Conservation (phyloP, 306 rosid species). For the Citrullus amarus region DNA sequence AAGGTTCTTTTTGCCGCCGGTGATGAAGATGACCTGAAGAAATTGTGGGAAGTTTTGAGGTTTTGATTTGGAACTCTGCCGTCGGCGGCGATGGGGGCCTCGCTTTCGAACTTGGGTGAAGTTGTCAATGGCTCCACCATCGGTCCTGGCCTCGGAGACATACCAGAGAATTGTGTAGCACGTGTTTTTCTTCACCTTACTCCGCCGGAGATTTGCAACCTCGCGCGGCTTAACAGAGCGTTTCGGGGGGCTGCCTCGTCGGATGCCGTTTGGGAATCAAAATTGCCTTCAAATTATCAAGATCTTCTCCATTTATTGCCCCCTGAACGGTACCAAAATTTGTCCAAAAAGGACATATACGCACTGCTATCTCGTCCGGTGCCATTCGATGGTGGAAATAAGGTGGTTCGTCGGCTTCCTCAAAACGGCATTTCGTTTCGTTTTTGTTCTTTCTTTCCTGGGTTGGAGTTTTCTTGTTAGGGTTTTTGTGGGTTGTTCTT, state of each 20-base stretch:
- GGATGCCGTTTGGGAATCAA: slow-evolving; percentile 69
- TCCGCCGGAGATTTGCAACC: slow-evolving; percentile 87
- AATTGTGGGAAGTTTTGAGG: background rate
- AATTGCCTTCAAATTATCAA: slow-evolving; percentile 65
- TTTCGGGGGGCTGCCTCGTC: slow-evolving; percentile 91
- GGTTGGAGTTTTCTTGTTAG: background rate
- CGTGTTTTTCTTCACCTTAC: slow-evolving; percentile 66
- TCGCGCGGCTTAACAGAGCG: slow-evolving; percentile 69
- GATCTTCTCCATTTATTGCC: slow-evolving; percentile 59
- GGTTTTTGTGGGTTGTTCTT: background rate
- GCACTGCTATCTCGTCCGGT: slow-evolving; percentile 55
- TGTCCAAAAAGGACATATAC: slow-evolving; percentile 63
- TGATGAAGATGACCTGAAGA: background rate
- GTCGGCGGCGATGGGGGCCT: slow-evolving; percentile 49
- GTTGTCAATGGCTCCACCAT: slow-evolving; percentile 42
- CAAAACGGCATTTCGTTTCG: background rate
- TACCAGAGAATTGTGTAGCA: slow-evolving; percentile 85
- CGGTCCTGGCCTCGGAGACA: slow-evolving; percentile 86
- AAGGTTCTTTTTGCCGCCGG: background rate
- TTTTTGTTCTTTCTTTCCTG: background rate
- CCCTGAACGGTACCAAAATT: slow-evolving; percentile 33
- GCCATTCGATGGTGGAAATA: slow-evolving; percentile 55
- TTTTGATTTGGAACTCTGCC: background rate
- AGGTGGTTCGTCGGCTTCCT: slow-evolving; percentile 42
- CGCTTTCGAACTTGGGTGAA: slow-evolving; percentile 49